Evolutionary conservation across 768 basidiomycete genomes (phyloP), one percentile per base, ranked within the genome.

Genomic region (Termitomyces sp.): DNA sequence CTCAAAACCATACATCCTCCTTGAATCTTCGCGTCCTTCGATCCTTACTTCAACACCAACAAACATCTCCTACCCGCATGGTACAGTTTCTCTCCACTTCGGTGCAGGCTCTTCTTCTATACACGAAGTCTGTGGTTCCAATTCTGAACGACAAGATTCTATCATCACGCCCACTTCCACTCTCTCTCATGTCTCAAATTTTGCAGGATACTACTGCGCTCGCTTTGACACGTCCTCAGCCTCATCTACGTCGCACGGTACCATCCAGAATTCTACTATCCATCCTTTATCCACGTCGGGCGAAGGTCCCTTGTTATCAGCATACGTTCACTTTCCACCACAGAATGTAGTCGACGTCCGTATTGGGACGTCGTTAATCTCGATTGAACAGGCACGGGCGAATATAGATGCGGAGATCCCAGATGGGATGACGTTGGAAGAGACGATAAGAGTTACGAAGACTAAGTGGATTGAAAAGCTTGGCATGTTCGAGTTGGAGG

Each of bases 311-410:
- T 60, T 79, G 33, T 66, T 86, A 7, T 76, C 78, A 16, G 87
- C 78, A 0, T 86, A 81, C 59, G 80, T 75, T 3, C 67, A 68
- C 3, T 82, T 90, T 58, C 65, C 73, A 22, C 66, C 68, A 13
- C 10, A 57, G 6, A 46, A 53, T 43, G 76, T 81, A 7, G 80
- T 87, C 8, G 75, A 84, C 12, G 74, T 91, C 2, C 87, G 86
- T 3, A 85, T 91, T 2, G 88, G 86, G 4, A 87, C 87, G 4
- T 90, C 88, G 4, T 89, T 90, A 67, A 87, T 91, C 57, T 88
- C 86, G 1, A 72, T 84, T 7, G 83, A 85, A 3, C 88, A 89
- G 58, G 87, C 87, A 0, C 69, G 80, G 42, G 58, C 64, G 53
- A 82, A 81, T 60, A 62, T 83, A 44, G 76, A 79, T 33, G 71